Evolutionary conservation across 371 early-diverging fungal genomes (phyloP).

Genomic region (Quaeritorhiza haematococci): DNA sequence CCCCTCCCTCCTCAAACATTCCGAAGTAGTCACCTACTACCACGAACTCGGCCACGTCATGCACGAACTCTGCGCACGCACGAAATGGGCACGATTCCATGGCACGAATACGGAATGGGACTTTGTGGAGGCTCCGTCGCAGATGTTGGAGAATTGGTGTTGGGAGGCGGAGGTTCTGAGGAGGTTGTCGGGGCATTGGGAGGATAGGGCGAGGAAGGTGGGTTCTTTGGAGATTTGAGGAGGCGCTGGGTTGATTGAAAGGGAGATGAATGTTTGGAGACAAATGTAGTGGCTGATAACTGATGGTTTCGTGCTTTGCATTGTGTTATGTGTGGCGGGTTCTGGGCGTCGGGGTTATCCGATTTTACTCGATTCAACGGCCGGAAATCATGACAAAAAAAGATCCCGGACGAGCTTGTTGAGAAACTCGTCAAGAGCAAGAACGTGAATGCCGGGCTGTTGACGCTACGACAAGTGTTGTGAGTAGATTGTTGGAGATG

Average conservation of each 20-base stretch:
- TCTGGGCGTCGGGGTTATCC: no score
- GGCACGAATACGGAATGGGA: constrained; percentile 77
- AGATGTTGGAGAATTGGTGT: constrained; percentile 82
- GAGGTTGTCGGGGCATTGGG: constrained; percentile 65
- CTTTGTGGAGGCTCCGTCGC: constrained; percentile 89
- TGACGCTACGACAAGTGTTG: constrained; percentile 64
- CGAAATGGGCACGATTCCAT: constrained; percentile 67
- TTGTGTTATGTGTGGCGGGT: no score
- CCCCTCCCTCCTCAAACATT: constrained; percentile 80
- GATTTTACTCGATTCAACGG: no score
- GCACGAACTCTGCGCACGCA: constrained; percentile 72
- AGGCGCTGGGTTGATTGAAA: no score
- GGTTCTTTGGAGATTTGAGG: no score
- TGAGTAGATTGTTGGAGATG: no score
- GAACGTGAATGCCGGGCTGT: constrained; percentile 68
- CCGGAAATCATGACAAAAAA: no score
- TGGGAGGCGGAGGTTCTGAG: constrained; percentile 70
- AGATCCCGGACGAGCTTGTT: constrained; percentile 69
- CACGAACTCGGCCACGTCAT: constrained; percentile 81
- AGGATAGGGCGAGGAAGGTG: constrained; percentile 52
- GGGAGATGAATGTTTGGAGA: no score
- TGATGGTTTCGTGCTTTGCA: no score
- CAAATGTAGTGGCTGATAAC: no score
- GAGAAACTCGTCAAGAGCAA: constrained; percentile 62
- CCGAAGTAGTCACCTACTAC: constrained; percentile 71